Percentiles rank a stretch among this genome's conserved stretches.
These are phyloP conservation scores for Sinapis alba DNA, from an alignment of 441 rosid genomes.

Conservation along the genomic window DNA sequence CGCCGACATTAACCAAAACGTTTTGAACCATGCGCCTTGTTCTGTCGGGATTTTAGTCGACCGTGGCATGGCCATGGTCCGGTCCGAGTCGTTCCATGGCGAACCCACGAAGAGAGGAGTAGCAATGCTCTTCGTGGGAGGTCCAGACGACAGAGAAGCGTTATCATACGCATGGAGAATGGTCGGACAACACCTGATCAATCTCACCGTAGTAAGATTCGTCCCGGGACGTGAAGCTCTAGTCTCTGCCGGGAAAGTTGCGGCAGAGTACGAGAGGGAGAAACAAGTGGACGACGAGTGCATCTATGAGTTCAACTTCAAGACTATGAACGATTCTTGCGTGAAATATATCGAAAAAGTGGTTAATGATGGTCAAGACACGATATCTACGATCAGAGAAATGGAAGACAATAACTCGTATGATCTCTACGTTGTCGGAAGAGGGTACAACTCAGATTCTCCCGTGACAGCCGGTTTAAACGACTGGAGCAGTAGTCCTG, in stretches of 20 bases:
- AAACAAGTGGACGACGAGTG: slow-evolving; percentile 38
- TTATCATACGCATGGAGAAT: slow-evolving; percentile 60
- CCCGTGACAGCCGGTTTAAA: slow-evolving; percentile 32
- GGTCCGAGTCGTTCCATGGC: not conserved
- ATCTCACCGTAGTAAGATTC: slow-evolving; percentile 47
- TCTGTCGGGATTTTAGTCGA: slow-evolving; percentile 61
- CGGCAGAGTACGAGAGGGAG: slow-evolving; percentile 31
- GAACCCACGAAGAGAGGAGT: not conserved
- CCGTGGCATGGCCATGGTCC: slow-evolving; percentile 43
- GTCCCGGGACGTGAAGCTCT: slow-evolving; percentile 25
- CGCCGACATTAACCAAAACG: slow-evolving; percentile 44
- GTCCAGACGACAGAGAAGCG: slow-evolving; percentile 60
- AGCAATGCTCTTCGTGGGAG: slow-evolving; percentile 51
- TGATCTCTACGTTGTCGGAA: slow-evolving; percentile 44
- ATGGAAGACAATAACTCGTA: slow-evolving; percentile 24
- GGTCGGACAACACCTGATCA: slow-evolving; percentile 41
- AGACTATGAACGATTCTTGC: slow-evolving; percentile 30
- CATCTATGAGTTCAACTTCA: slow-evolving; percentile 43
- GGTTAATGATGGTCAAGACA: slow-evolving; percentile 40
- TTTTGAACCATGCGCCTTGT: slow-evolving; percentile 46
- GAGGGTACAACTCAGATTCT: slow-evolving; percentile 37
- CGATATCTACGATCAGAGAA: slow-evolving; percentile 32
- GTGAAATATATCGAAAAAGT: slow-evolving; percentile 33
- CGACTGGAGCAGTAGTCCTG: slow-evolving; percentile 38
- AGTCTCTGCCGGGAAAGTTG: slow-evolving; percentile 1